Evolutionary conservation across 1,284 basidiomycete species (phyloP).

Genomic region (Kwoniella shivajii): DNA sequence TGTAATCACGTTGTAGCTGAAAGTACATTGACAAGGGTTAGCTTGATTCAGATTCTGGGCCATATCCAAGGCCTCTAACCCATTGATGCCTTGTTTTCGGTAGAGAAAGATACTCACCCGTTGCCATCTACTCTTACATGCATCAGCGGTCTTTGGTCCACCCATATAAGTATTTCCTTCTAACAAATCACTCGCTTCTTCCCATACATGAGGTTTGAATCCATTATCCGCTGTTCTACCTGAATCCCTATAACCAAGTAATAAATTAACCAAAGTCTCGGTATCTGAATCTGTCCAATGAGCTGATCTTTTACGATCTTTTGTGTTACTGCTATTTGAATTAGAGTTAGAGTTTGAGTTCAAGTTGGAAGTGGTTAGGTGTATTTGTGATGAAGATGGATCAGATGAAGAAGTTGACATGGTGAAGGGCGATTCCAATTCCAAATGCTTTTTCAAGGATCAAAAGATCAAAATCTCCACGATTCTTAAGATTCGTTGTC

Average conservation of each 20-base stretch:
- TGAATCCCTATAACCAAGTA: conserved; percentile 36
- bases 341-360: too few relatives aligned
- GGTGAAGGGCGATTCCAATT: too few relatives aligned
- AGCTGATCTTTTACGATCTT: conserved; percentile 46
- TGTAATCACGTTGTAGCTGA: conserved; percentile 46
- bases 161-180: conserved; percentile 34
- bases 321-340: conserved; percentile 5
- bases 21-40: too few relatives aligned
- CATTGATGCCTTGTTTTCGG: too few relatives aligned
- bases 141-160: conserved; percentile 48
- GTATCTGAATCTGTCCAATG: conserved; percentile 48
- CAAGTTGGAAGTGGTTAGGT: not conserved
- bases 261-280: conserved; percentile 31
- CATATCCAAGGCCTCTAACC: too few relatives aligned
- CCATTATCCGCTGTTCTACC: conserved; percentile 48
- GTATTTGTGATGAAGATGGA: conserved; percentile 19
- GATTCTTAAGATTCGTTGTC: too few relatives aligned
- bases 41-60: too few relatives aligned
- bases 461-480: too few relatives aligned
- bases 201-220: conserved; percentile 50
- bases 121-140: conserved; percentile 50
- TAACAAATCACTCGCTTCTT: conserved; percentile 32
- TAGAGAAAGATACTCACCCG: conserved; percentile 23
- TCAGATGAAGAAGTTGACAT: too few relatives aligned
- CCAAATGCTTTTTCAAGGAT: too few relatives aligned